These are phyloP conservation scores for Lactarius quietus DNA, from an alignment of 768 basidiomycete species.

Conservation along the genomic window DNA sequence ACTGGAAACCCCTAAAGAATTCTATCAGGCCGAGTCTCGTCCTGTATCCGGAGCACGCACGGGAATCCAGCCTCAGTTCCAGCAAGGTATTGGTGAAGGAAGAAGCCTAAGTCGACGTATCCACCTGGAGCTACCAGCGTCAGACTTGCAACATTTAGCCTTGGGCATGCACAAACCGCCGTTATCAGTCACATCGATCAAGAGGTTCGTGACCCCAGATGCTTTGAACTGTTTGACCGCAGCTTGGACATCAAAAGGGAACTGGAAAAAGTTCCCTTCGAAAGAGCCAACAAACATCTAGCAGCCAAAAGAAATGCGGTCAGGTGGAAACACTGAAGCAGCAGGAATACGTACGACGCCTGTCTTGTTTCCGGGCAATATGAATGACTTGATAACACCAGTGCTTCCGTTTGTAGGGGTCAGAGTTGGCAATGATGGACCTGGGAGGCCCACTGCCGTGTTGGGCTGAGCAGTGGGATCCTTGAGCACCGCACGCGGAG, in stretches of 20 bases:
- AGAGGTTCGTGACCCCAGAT: conserved; percentile 46
- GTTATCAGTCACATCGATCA: conserved; percentile 62
- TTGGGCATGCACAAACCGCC: conserved; percentile 40
- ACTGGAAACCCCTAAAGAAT: conserved; percentile 49
- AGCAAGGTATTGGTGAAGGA: conserved; percentile 54
- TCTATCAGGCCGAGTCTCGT: not conserved
- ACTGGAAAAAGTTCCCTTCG: conserved; percentile 44
- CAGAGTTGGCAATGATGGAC: conserved; percentile 42
- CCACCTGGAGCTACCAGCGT: conserved; percentile 38
- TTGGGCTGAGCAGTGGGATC: not conserved
- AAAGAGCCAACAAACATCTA: conserved; percentile 65
- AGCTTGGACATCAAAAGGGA: conserved; percentile 48
- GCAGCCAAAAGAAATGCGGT: conserved; percentile 3
- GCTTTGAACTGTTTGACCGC: conserved; percentile 45
- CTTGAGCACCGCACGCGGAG: conserved; percentile 17
- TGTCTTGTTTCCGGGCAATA: conserved; percentile 53
- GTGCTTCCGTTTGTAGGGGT: conserved; percentile 44
- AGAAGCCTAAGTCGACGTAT: conserved; percentile 57
- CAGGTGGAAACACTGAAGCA: not conserved
- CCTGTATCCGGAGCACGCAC: conserved; percentile 35
- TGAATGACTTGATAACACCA: conserved; percentile 53
- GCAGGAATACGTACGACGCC: conserved; percentile 46
- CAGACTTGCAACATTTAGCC: not conserved
- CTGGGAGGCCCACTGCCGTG: too few species aligned
- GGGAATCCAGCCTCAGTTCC: conserved; percentile 50